Percentiles rank a stretch among this genome's conserved stretches.
These are phyloP conservation scores for Orobanche coerulescens DNA, from an alignment of 257 asterid genomes.

Conservation along the genomic window DNA sequence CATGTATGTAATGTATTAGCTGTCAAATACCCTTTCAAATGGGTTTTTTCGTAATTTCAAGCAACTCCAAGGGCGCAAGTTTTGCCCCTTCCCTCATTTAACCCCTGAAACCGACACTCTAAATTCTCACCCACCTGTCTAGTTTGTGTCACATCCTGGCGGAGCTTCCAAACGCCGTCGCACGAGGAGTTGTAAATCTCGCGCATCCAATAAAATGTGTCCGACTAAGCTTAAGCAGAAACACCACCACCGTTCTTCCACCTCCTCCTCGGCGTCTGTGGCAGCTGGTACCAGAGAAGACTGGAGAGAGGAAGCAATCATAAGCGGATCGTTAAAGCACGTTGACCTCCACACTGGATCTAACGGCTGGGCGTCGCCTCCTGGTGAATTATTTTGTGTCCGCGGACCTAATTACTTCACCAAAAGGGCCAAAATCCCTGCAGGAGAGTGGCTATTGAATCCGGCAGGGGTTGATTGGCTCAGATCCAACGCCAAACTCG, in stretches of 20 bases:
- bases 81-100: constrained; percentile 7
- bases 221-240: constrained; percentile 52
- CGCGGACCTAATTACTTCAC: constrained; percentile 71
- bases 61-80: constrained; percentile 15
- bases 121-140: background rate
- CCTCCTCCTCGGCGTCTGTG: constrained; percentile 25
- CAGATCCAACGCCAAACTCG: constrained; percentile 70
- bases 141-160: constrained; percentile 20
- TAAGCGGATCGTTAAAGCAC: constrained; percentile 64
- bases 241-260: constrained; percentile 28
- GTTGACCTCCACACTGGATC: constrained; percentile 63
- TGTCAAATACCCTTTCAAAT: constrained; percentile 1
- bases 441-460: constrained; percentile 61
- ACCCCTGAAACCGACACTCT: background rate
- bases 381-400: constrained; percentile 60
- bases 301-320: constrained; percentile 62
- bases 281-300: constrained; percentile 26
- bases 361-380: constrained; percentile 97
- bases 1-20: background rate
- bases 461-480: constrained; percentile 98
- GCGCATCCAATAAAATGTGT: constrained; percentile 33
- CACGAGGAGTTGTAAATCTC: constrained; percentile 9
- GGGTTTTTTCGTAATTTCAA: constrained; percentile 21
- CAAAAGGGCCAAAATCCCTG: constrained; percentile 46
- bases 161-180: constrained; percentile 28